These are phyloP conservation scores for Helotiales sp. DNA, from an alignment of 2,329 filamentous ascomycete genomes.

Conservation along the genomic window DNA sequence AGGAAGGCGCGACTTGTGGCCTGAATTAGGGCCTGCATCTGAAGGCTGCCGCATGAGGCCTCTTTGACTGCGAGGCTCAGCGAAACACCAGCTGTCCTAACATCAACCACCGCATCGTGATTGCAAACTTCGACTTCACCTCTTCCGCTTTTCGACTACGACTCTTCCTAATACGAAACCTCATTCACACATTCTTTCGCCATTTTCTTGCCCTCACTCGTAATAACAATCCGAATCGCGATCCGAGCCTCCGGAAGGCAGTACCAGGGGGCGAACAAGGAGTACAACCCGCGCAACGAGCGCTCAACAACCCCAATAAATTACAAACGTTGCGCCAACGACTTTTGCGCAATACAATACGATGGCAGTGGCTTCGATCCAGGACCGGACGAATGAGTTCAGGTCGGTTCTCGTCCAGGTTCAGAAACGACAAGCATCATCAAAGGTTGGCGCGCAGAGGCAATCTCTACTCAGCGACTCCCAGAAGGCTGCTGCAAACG, in stretches of 20 bases:
- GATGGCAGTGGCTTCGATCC: slow-evolving; percentile 76
- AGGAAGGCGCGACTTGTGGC: too few relatives aligned
- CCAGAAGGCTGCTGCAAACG: slow-evolving; percentile 65
- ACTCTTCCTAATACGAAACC: slow-evolving; percentile 1
- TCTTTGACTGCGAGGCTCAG: background rate
- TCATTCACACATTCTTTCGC: slow-evolving; percentile 24
- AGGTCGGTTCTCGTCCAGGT: slow-evolving; percentile 84
- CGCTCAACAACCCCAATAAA: background rate
- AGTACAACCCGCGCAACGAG: background rate
- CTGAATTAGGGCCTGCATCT: background rate
- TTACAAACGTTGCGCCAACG: background rate
- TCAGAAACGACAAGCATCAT: slow-evolving; percentile 74
- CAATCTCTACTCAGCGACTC: slow-evolving; percentile 76
- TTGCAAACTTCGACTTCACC: background rate
- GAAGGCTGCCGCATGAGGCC: background rate
- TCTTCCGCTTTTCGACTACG: background rate
- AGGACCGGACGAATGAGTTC: slow-evolving; percentile 97
- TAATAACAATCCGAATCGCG: slow-evolving; percentile 7
- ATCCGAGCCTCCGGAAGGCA: slow-evolving; percentile 14
- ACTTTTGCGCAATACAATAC: slow-evolving; percentile 8
- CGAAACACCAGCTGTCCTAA: slow-evolving; percentile 21
- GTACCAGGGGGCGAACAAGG: background rate
- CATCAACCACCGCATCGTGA: background rate
- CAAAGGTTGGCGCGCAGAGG: slow-evolving; percentile 76
- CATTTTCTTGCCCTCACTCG: slow-evolving; percentile 7